Evolutionary conservation across 192 early-diverging fungal genomes (phyloP), one percentile per base, ranked within the genome.

Genomic region (Mortierella claussenii): DNA sequence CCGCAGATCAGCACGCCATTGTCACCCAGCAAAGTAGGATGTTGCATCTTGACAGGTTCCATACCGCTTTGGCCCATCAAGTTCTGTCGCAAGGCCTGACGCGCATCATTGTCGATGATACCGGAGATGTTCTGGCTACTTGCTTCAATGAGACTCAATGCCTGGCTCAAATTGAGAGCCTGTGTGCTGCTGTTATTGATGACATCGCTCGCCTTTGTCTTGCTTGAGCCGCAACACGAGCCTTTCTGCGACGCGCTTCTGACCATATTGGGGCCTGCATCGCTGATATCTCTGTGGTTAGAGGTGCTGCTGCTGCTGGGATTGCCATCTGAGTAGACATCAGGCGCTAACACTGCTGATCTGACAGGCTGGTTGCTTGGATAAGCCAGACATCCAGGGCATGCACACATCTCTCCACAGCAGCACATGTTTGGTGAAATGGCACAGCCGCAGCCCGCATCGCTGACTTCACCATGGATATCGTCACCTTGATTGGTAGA

Each of bases 341-440:
- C 61, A n/a, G 23, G 15, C 1, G 61, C n/a, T 26, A 34, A 30
- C 11, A 1, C 23, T 3, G 52, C 17, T 4, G 44, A 3, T 10
- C 47, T 42, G 13, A 46, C n/a, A 44, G 31, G 30, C 33, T 58
- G 55, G 44, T 69, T 76, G 59, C 55, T 66, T 13, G 73, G 73
- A 12, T 67, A 76, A 33, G 73, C 64, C 33, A 76, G 64, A 43
- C 73, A 76, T 26, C 73, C 73, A 20, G 73, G 73, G 10, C 73
- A 76, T 15, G 73, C 73, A 45, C 73, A 76, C 0, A 61, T 21
- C 51, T 76, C 73, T 28, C 73, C 73, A 44, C 73, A 76, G 40
- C 73, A 76, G 30, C 73, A 76, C 73, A 66, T 76, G 31, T 36
- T 76, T n/a, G 71, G 49, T 4, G 73, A 67, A 27, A 76, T 57